Percentiles rank a stretch among this genome's conserved stretches.
These are phyloP conservation scores for Dendrocalamus sinicus DNA, from an alignment of 176 grass and related monocot genomes.

Conservation along the genomic window DNA sequence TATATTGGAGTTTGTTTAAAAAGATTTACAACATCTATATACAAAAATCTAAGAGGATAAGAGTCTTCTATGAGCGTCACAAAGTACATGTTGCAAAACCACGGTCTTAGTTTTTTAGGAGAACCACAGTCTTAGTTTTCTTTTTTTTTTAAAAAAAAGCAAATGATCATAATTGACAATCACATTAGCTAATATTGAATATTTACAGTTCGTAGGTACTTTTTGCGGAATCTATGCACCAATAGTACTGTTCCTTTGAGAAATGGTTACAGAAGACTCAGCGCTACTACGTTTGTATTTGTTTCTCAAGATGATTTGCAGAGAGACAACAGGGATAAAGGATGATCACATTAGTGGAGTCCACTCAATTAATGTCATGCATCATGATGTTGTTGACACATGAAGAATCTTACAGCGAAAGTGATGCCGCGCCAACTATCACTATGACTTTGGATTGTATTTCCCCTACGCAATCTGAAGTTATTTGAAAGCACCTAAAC, in stretches of 20 bases:
- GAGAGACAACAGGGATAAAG: not conserved
- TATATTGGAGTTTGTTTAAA: not conserved
- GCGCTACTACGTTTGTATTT: not conserved
- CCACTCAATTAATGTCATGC: not conserved
- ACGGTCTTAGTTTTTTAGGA: too few relatives aligned
- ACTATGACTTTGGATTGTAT: too few relatives aligned
- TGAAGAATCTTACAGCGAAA: not conserved
- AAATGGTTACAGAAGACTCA: too few relatives aligned
- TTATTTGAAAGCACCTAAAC: too few relatives aligned
- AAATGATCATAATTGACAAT: not conserved
- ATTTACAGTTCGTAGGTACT: not conserved
- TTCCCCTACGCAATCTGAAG: too few relatives aligned
- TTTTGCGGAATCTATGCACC: not conserved
- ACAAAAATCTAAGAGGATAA: not conserved
- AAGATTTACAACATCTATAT: not conserved
- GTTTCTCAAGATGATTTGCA: not conserved
- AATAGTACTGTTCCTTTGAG: too few relatives aligned
- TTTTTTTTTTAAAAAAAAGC: too few relatives aligned
- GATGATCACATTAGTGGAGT: not conserved
- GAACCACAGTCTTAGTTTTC: too few relatives aligned
- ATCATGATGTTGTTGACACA: not conserved
- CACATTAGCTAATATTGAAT: not conserved
- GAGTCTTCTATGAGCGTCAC: not conserved
- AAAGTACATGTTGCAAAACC: not conserved
- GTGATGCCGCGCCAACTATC: too few relatives aligned